phyloP scores from a whole-genome alignment of 2,329 filamentous ascomycete genomes.

The Scolecobasidium constrictum region DNA sequence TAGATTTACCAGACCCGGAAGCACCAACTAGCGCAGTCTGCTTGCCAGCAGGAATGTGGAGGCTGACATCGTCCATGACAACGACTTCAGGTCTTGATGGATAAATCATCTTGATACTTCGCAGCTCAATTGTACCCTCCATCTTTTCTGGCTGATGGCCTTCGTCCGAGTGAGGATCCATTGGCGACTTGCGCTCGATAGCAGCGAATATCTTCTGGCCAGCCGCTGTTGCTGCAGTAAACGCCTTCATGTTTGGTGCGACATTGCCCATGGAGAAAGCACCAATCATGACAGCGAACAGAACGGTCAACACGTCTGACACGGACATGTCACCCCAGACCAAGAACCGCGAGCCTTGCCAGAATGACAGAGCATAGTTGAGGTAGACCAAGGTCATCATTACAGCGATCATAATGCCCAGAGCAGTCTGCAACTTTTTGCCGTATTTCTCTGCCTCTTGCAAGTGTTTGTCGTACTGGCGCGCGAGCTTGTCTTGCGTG shows the following conservation, averaged over 20 bases:
- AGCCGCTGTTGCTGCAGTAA: conserved; percentile 71
- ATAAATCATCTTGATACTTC: conserved; percentile 83
- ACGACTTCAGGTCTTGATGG: conserved; percentile 83
- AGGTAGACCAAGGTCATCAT: conserved; percentile 80
- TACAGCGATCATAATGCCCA: conserved; percentile 68
- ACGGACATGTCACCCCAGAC: conserved; percentile 45
- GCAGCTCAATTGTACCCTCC: conserved; percentile 68
- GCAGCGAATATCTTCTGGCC: conserved; percentile 88
- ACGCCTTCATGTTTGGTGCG: conserved; percentile 75
- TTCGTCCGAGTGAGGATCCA: conserved; percentile 61
- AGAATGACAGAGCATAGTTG: conserved; percentile 49
- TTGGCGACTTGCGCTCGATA: conserved; percentile 76
- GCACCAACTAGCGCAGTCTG: conserved; percentile 88
- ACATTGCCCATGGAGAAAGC: conserved; percentile 86
- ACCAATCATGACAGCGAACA: conserved; percentile 87
- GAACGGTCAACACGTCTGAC: conserved; percentile 66
- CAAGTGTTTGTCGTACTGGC: conserved; percentile 72
- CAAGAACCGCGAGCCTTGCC: conserved; percentile 25
- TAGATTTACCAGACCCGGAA: conserved; percentile 90
- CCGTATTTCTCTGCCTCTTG: conserved; percentile 63
- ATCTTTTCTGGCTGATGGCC: conserved; percentile 66
- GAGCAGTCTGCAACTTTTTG: conserved; percentile 58
- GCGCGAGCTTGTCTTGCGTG: conserved; percentile 83
- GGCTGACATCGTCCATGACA: conserved; percentile 73
- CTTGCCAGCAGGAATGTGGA: conserved; percentile 77